These are phyloP conservation scores for Ormosia semicastrata DNA, from an alignment of 306 rosid genomes.

Conservation along the genomic window DNA sequence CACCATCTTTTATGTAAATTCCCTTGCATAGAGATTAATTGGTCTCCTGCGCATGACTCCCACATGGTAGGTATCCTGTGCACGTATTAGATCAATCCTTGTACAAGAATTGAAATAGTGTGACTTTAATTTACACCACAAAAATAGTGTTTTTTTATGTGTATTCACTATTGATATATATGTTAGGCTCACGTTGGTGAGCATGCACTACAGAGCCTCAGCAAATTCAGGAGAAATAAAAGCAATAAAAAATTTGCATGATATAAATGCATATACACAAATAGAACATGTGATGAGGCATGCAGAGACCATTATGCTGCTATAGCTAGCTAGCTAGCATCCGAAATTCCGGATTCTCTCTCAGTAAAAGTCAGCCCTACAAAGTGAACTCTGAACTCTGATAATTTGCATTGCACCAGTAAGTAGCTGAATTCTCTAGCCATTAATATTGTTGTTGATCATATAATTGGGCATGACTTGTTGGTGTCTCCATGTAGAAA, in stretches of 20 bases:
- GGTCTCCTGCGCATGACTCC: too few species aligned
- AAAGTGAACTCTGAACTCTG: constrained; percentile 11
- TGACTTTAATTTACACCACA: too few species aligned
- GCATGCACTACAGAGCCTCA: neutral
- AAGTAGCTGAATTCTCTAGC: neutral
- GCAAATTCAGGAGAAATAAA: constrained; percentile 7
- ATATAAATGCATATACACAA: neutral
- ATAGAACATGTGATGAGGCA: neutral
- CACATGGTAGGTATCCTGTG: too few species aligned
- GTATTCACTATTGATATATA: too few species aligned
- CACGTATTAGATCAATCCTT: too few species aligned
- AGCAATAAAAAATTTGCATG: neutral
- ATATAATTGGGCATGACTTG: neutral
- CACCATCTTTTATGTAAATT: too few species aligned
- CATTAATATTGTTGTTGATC: neutral
- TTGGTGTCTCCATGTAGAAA: neutral
- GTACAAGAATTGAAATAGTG: too few species aligned
- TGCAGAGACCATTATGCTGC: constrained; percentile 19
- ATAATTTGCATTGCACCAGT: neutral
- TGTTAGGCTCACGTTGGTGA: neutral
- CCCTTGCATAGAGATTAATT: too few species aligned
- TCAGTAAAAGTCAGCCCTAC: constrained; percentile 34
- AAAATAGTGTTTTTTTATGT: too few species aligned
- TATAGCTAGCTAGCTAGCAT: constrained; percentile 13
- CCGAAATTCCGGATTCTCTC: neutral